phyloP scores from a whole-genome alignment of 2,329 filamentous ascomycete species.

The Venturia carpophila region DNA sequence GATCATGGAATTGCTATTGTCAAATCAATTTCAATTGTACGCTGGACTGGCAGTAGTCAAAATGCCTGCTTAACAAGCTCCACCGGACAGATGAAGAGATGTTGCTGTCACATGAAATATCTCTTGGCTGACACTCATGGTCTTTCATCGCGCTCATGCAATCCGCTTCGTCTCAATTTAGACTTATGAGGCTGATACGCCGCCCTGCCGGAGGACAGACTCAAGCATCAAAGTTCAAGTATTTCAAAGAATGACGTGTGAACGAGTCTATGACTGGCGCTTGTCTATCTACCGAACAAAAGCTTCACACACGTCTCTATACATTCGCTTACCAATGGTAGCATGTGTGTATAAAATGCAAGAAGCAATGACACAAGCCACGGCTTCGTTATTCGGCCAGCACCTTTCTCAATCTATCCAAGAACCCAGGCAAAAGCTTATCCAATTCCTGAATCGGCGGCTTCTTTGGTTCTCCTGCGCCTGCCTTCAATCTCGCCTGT shows the following conservation, averaged over 20 bases:
- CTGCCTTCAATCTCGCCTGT: constrained; percentile 67
- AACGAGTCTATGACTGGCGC: not conserved
- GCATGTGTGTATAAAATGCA: not conserved
- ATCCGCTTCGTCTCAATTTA: too few relatives aligned
- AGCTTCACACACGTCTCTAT: not conserved
- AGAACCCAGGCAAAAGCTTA: constrained; percentile 71
- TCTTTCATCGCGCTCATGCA: too few relatives aligned
- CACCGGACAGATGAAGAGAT: too few relatives aligned
- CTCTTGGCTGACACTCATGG: too few relatives aligned
- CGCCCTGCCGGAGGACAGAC: not conserved
- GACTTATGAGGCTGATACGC: too few relatives aligned
- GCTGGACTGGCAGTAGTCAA: too few relatives aligned
- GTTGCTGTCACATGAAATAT: too few relatives aligned
- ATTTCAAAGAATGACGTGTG: too few relatives aligned
- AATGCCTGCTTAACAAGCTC: too few relatives aligned
- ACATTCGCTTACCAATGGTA: not conserved
- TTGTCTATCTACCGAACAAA: not conserved
- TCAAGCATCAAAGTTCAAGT: not conserved
- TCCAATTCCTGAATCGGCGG: constrained; percentile 70
- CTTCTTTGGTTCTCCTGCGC: constrained; percentile 77
- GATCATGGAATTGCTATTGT: too few relatives aligned
- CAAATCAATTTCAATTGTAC: too few relatives aligned
- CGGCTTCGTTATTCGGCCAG: constrained; percentile 53
- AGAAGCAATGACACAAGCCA: not conserved
- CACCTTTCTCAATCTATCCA: constrained; percentile 73